Conservation (phyloP, 371 early-diverging fungal genomes). For the Mortierella sp. region DNA sequence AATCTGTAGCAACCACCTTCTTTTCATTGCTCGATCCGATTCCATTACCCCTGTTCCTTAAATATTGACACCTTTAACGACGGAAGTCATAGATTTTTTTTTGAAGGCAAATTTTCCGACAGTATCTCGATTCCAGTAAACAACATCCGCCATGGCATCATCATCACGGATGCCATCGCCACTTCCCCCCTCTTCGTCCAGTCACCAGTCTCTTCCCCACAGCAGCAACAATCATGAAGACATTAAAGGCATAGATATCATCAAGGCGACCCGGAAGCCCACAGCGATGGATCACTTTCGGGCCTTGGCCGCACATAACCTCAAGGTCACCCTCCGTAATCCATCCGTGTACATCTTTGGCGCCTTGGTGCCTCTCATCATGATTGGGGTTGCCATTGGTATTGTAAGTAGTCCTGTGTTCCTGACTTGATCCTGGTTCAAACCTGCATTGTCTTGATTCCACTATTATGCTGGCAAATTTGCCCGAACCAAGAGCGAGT, state of each 20-base stretch:
- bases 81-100: too few species aligned
- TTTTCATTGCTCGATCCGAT: too few species aligned
- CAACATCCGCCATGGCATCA: slow-evolving; percentile 4
- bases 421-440: background rate
- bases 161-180: slow-evolving; percentile 1
- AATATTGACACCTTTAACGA: too few species aligned
- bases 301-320: slow-evolving; percentile 32
- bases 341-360: slow-evolving; percentile 42
- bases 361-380: slow-evolving; percentile 33
- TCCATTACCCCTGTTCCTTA: too few species aligned
- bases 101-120: too few species aligned
- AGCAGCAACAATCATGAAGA: slow-evolving; percentile 16
- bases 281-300: slow-evolving; percentile 45
- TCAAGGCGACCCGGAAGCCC: slow-evolving; percentile 41
- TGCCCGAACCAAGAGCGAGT: background rate
- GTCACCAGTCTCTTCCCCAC: background rate
- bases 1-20: too few species aligned
- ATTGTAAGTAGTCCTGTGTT: slow-evolving; percentile 36
- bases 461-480: background rate
- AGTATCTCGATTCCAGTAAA: too few species aligned
- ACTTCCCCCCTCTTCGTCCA: background rate
- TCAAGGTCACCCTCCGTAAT: slow-evolving; percentile 23
- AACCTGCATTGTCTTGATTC: background rate
- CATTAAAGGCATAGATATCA: slow-evolving; percentile 38
- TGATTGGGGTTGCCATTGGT: slow-evolving; percentile 52